Conservation (phyloP, 1,284 basidiomycete species). For the Fomes fomentarius region DNA sequence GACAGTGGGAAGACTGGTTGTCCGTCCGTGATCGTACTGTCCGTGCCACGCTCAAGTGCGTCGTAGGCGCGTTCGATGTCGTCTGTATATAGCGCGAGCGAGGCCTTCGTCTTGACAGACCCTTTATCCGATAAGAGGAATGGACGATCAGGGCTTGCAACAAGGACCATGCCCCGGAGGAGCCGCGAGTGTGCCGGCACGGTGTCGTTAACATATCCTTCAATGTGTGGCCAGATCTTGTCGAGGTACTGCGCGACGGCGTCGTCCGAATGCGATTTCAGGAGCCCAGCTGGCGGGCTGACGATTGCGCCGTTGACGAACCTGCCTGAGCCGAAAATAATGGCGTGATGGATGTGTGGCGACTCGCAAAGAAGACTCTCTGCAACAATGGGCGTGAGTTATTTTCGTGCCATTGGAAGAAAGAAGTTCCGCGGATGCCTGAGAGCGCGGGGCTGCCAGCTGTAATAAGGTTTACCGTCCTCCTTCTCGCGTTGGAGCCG, state of each 20-base stretch:
- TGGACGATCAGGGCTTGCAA: constrained; percentile 18
- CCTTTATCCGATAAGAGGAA: constrained; percentile 24
- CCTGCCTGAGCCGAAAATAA: constrained; percentile 21
- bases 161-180: constrained; percentile 24
- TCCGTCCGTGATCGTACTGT: neutral
- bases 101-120: constrained; percentile 18
- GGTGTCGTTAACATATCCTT: constrained; percentile 17
- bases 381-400: too few relatives aligned
- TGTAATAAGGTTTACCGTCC: too few relatives aligned
- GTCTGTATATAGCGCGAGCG: constrained; percentile 18
- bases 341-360: constrained; percentile 12
- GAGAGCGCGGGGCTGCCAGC: too few relatives aligned
- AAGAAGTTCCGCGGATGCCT: too few relatives aligned
- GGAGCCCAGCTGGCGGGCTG: constrained; percentile 4
- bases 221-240: constrained; percentile 15
- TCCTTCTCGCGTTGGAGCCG: too few relatives aligned
- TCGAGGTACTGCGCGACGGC: constrained; percentile 4
- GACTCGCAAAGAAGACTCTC: constrained; percentile 15
- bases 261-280: neutral
- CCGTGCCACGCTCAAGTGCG: constrained; percentile 10
- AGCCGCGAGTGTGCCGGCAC: constrained; percentile 27
- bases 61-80: constrained; percentile 25
- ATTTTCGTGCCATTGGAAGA: too few relatives aligned
- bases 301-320: constrained; percentile 22
- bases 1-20: neutral